phyloP scores from a whole-genome alignment of 2,329 filamentous ascomycete species.

The Coleophoma eucalyptorum region DNA sequence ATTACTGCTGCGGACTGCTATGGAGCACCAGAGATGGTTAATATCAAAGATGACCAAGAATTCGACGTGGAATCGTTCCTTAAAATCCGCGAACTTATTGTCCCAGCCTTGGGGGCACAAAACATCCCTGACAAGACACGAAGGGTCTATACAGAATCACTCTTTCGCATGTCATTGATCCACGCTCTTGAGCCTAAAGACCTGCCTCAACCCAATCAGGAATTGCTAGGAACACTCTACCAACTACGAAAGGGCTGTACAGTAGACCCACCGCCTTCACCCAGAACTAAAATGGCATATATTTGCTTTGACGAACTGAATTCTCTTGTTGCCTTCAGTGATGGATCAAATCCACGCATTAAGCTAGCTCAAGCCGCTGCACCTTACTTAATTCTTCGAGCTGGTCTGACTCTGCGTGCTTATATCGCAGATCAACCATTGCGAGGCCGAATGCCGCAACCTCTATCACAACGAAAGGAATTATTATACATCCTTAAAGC shows the following conservation, averaged over 20 bases:
- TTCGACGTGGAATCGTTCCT: slow-evolving; percentile 79
- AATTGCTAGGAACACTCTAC: slow-evolving; percentile 60
- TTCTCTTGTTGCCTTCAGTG: slow-evolving; percentile 54
- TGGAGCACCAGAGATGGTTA: slow-evolving; percentile 34
- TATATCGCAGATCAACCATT: slow-evolving; percentile 92
- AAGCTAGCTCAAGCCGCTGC: slow-evolving; percentile 69
- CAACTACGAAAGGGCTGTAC: slow-evolving; percentile 68
- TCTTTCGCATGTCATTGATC: slow-evolving; percentile 81
- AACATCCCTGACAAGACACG: slow-evolving; percentile 64
- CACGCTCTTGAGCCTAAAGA: slow-evolving; percentile 61
- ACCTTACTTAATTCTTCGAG: slow-evolving; percentile 78
- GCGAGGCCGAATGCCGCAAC: slow-evolving; percentile 84
- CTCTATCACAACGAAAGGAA: slow-evolving; percentile 75
- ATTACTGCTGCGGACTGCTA: slow-evolving; percentile 63
- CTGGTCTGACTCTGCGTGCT: slow-evolving; percentile 73
- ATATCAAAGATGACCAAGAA: slow-evolving; percentile 64
- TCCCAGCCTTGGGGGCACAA: slow-evolving; percentile 65
- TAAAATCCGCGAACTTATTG: slow-evolving; percentile 66
- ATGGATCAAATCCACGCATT: slow-evolving; percentile 26
- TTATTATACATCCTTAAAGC: slow-evolving; percentile 66
- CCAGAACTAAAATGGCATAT: slow-evolving; percentile 71
- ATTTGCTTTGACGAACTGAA: slow-evolving; percentile 79
- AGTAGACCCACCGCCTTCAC: slow-evolving; percentile 59
- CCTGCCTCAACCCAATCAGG: slow-evolving; percentile 43
- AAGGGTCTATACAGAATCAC: slow-evolving; percentile 64